A percentile compares a stretch with the other conserved stretches of the same genome.
These are phyloP conservation scores for Anisodus tanguticus DNA, from an alignment of 257 asterid species.

Conservation along the genomic window DNA sequence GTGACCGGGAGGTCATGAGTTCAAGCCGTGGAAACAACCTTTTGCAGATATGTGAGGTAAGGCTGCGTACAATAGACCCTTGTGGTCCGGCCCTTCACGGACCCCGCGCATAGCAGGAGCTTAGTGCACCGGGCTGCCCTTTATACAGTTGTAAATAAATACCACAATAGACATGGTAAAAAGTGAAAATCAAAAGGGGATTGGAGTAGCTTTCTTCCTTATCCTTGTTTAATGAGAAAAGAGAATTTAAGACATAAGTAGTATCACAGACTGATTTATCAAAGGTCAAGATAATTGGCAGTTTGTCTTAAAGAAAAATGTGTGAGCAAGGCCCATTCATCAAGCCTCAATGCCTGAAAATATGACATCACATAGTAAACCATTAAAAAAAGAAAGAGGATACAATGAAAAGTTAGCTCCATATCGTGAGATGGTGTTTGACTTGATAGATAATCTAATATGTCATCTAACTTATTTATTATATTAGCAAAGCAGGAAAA, in stretches of 20 bases:
- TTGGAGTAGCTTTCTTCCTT: conserved; percentile 13
- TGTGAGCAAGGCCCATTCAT: not conserved
- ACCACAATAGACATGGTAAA: not conserved
- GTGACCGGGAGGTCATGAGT: too few species aligned
- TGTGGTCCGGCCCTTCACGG: too few species aligned
- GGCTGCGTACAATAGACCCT: too few species aligned
- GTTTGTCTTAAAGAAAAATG: not conserved
- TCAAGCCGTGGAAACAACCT: too few species aligned
- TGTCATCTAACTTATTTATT: conserved; percentile 10
- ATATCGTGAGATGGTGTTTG: not conserved
- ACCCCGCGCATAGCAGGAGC: too few species aligned
- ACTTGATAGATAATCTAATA: not conserved
- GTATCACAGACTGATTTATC: not conserved
- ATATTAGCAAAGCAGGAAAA: not conserved
- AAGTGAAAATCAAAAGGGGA: not conserved
- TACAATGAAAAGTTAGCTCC: not conserved
- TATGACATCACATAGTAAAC: conserved; percentile 20
- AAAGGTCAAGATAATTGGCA: not conserved
- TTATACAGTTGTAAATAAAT: not conserved
- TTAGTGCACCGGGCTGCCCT: too few species aligned
- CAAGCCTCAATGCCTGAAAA: not conserved
- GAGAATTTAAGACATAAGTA: not conserved
- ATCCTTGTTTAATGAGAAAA: not conserved
- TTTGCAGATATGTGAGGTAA: too few species aligned
- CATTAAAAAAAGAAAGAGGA: not conserved